phyloP scores from a whole-genome alignment of 164 flowering plant species.

The Platanus orientalis region DNA sequence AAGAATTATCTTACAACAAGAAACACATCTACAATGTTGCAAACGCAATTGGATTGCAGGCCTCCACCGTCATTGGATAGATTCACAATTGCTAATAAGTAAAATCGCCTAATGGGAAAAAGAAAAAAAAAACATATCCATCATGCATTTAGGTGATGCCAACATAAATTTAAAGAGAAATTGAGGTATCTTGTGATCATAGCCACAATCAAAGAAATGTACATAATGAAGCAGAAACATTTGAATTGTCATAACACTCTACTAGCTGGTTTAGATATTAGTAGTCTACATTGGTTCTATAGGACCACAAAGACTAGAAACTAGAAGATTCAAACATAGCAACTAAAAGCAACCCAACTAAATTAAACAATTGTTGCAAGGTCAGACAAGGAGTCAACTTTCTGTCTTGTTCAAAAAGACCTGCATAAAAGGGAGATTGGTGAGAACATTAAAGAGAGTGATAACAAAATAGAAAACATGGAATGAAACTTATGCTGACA shows the following conservation, averaged over 20 bases:
- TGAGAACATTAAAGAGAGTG: neutral
- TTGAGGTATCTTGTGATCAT: too few relatives aligned
- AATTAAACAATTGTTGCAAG: constrained; percentile 8
- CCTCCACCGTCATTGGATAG: too few relatives aligned
- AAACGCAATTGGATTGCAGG: too few relatives aligned
- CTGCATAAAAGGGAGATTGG: constrained; percentile 10
- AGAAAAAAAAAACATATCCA: too few relatives aligned
- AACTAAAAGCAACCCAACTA: constrained; percentile 4
- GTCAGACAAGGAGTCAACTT: constrained; percentile 19
- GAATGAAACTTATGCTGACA: too few relatives aligned
- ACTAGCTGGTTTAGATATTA: neutral
- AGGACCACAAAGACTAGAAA: neutral
- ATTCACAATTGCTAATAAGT: too few relatives aligned
- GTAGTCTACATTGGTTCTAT: neutral
- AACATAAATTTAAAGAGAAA: too few relatives aligned
- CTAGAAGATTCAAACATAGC: neutral
- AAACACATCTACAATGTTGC: too few relatives aligned
- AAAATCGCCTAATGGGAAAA: too few relatives aligned
- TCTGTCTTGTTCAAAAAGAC: constrained; percentile 13
- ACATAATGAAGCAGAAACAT: neutral
- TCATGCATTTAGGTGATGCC: too few relatives aligned
- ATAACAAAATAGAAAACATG: too few relatives aligned
- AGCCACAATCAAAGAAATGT: neutral
- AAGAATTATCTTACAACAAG: too few relatives aligned
- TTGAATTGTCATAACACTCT: neutral